A percentile compares a stretch with the other conserved stretches of the same genome.
Evolutionary conservation across 1,139 yeast genomes (phyloP).

Genomic region (Suhomyces terraborum): DNA sequence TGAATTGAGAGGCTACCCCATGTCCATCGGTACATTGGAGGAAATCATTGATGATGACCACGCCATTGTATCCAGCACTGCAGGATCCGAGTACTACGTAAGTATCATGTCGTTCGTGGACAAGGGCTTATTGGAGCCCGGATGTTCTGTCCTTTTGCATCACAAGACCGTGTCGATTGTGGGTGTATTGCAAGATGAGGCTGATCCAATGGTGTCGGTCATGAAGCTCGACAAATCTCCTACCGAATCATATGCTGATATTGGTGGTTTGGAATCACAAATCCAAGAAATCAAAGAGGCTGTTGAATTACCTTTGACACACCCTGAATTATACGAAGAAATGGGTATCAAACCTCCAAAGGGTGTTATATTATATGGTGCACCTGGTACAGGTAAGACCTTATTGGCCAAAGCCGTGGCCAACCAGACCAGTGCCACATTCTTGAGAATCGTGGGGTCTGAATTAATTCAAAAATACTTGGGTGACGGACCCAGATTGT

Average conservation of each 20-base stretch:
- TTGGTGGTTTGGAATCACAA: conserved; percentile 95
- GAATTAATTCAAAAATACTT: conserved; percentile 95
- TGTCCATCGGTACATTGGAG: conserved; percentile 95
- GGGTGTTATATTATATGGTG: conserved; percentile 97
- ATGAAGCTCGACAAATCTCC: conserved; percentile 98
- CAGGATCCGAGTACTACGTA: conserved; percentile 97
- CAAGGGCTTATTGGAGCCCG: conserved; percentile 93
- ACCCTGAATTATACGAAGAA: conserved; percentile 96
- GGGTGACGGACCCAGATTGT: conserved; percentile 97
- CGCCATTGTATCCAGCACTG: conserved; percentile 94
- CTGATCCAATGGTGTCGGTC: conserved; percentile 96
- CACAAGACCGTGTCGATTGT: conserved; percentile 94
- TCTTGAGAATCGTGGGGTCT: conserved; percentile 93
- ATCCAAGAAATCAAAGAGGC: conserved; percentile 98
- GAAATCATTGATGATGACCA: conserved; percentile 98
- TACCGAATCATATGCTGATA: conserved; percentile 93
- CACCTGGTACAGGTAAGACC: conserved; percentile 99
- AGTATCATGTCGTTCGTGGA: conserved; percentile 97
- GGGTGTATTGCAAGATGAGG: conserved; percentile 94
- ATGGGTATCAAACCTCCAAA: conserved; percentile 99
- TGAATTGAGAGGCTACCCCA: conserved; percentile 93
- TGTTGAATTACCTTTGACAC: conserved; percentile 95
- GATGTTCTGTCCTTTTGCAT: conserved; percentile 94
- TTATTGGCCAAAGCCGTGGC: conserved; percentile 97
- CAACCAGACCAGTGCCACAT: conserved; percentile 95